A percentile compares a stretch with the other conserved stretches of the same genome.
Evolutionary conservation across 345 rosid species (phyloP).

Genomic region (Syzygium aqueum): DNA sequence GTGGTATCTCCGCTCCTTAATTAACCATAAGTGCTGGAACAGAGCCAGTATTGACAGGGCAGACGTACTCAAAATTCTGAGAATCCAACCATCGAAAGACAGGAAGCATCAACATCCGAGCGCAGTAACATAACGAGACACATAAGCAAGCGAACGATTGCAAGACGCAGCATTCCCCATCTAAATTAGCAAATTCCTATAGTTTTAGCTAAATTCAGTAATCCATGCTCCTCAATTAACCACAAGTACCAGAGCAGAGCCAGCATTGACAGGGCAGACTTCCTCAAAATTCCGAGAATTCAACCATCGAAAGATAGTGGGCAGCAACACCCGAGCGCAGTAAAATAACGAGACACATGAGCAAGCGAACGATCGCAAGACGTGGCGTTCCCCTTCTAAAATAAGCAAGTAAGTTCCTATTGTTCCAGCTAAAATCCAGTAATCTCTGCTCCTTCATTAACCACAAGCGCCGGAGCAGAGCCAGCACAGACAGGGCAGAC

Average conservation of each 20-base stretch:
- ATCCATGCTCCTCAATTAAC: no score
- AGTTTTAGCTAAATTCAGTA: no score
- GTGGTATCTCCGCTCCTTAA: neutral
- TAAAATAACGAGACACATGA: no score
- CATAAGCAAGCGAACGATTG: neutral
- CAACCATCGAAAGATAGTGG: no score
- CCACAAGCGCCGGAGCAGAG: neutral
- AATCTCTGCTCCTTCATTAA: neutral
- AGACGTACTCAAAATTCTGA: neutral
- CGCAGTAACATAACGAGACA: neutral
- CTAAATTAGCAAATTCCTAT: neutral
- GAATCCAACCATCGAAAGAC: neutral
- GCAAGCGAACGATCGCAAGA: no score
- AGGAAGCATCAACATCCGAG: neutral
- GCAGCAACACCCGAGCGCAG: no score
- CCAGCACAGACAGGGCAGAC: neutral
- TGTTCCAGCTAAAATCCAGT: neutral
- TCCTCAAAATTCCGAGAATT: no score
- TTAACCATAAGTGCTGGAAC: neutral
- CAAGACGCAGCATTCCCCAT: neutral
- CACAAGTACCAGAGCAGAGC: no score
- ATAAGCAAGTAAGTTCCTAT: no score
- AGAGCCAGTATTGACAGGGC: neutral
- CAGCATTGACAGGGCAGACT: no score
- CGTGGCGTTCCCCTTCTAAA: no score